A percentile compares a stretch with the other conserved stretches of the same genome.
Evolutionary conservation across 257 asterid species (phyloP).

Genomic region (Leonotis leonurus): DNA sequence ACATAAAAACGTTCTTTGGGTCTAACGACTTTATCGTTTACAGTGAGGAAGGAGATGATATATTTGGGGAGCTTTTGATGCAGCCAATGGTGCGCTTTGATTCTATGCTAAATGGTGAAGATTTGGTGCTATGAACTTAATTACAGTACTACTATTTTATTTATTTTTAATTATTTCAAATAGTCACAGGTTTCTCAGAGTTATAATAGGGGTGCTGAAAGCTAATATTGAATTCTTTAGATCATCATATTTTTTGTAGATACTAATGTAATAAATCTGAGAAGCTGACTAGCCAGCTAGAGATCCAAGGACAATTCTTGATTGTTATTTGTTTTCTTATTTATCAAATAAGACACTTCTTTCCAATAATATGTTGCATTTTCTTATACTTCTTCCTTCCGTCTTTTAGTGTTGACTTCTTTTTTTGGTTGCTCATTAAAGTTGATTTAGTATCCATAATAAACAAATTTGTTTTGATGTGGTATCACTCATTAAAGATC

Average conservation of each 20-base stretch:
- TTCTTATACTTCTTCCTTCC: too few species aligned
- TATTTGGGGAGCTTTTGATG: conserved; percentile 64
- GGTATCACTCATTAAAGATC: too few species aligned
- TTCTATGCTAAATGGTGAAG: conserved; percentile 32
- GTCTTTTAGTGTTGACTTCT: too few species aligned
- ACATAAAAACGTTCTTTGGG: conserved; percentile 42
- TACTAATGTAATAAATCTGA: conserved; percentile 27
- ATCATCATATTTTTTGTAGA: conserved; percentile 30
- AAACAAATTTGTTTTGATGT: too few species aligned
- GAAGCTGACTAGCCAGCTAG: conserved; percentile 10
- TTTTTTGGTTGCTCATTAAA: too few species aligned
- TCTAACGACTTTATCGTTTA: conserved; percentile 30
- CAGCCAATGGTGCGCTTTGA: conserved; percentile 51
- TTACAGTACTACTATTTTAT: too few species aligned
- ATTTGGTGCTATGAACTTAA: conserved; percentile 11
- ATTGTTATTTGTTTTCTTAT: conserved; percentile 8
- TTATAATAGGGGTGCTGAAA: conserved; percentile 3
- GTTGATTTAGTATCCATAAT: too few species aligned
- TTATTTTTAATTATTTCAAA: not conserved
- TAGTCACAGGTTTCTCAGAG: conserved; percentile 3
- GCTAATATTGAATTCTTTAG: conserved; percentile 20
- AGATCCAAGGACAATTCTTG: conserved; percentile 13
- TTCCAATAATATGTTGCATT: not conserved
- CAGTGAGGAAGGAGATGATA: conserved; percentile 43
- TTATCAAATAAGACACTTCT: conserved; percentile 6